These are phyloP conservation scores for Phytophthora pluvialis DNA, from an alignment of 352 stramenopile species.

Conservation along the genomic window DNA sequence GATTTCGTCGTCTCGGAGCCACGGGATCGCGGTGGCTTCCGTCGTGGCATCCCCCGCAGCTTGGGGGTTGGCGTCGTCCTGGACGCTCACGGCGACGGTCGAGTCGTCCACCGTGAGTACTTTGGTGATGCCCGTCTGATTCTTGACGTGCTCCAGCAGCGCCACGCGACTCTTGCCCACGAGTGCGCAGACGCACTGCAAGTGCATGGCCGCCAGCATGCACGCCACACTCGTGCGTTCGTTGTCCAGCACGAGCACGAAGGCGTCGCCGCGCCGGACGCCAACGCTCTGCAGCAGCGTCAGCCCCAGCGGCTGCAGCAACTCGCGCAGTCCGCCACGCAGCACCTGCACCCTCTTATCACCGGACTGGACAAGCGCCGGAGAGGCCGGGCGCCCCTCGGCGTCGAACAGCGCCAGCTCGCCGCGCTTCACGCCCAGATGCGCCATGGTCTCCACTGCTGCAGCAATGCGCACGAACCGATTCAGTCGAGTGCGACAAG, in stretches of 20 bases:
- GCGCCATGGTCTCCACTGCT: slow-evolving; percentile 36
- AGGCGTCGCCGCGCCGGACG: slow-evolving; percentile 46
- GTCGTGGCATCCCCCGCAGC: slow-evolving; percentile 3
- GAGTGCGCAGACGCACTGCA: slow-evolving; percentile 62
- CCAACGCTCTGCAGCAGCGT: slow-evolving; percentile 43
- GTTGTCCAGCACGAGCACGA: slow-evolving; percentile 80
- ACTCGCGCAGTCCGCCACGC: slow-evolving; percentile 44
- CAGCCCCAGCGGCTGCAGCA: slow-evolving; percentile 60
- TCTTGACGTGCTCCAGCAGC: slow-evolving; percentile 56
- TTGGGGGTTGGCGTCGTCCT: slow-evolving; percentile 28
- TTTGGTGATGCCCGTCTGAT: slow-evolving; percentile 65
- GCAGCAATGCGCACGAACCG: slow-evolving; percentile 17
- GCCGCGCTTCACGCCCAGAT: slow-evolving; percentile 69
- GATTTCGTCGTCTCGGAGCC: slow-evolving; percentile 47
- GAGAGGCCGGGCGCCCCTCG: slow-evolving; percentile 15
- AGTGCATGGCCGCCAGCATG: slow-evolving; percentile 71
- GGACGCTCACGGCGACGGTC: slow-evolving; percentile 24
- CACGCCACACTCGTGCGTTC: slow-evolving; percentile 75
- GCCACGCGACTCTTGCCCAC: slow-evolving; percentile 53
- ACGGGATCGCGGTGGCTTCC: slow-evolving; percentile 20
- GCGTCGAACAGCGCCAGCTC: slow-evolving; percentile 57
- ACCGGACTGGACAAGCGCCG: slow-evolving; percentile 7
- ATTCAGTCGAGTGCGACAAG: slow-evolving; percentile 10
- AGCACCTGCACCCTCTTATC: slow-evolving; percentile 45
- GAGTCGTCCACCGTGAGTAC: slow-evolving; percentile 61